These are phyloP conservation scores for Peronospora tabacina DNA, from an alignment of 352 stramenopile genomes.

Conservation along the genomic window DNA sequence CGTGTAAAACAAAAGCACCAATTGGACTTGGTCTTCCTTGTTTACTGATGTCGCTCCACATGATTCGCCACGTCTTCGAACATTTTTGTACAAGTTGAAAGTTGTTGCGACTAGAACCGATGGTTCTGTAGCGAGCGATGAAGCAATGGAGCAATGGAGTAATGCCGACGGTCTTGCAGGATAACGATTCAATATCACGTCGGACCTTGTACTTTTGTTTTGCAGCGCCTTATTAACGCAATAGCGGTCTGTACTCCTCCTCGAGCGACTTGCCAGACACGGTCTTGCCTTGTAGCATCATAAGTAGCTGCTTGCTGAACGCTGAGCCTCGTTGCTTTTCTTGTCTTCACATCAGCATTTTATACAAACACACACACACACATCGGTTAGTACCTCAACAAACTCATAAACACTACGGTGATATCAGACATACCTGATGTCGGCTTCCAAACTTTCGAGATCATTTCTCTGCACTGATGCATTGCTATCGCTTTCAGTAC, in stretches of 20 bases:
- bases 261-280: conserved; percentile 40
- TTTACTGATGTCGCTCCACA: too few species aligned
- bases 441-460: conserved; percentile 34
- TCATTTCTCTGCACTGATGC: conserved; percentile 9
- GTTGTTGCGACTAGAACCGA: too few species aligned
- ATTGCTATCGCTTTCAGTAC: neutral
- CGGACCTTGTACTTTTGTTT: neutral
- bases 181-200: neutral
- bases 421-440: conserved; percentile 35
- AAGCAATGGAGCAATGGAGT: too few species aligned
- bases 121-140: too few species aligned
- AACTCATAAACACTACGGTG: neutral
- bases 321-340: conserved; percentile 39
- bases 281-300: conserved; percentile 51
- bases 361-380: neutral
- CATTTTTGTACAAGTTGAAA: too few species aligned
- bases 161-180: neutral
- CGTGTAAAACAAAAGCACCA: too few species aligned
- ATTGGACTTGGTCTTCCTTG: too few species aligned
- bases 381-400: neutral
- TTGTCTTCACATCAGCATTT: conserved; percentile 8
- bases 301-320: conserved; percentile 48
- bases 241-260: conserved; percentile 36
- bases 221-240: conserved; percentile 7
- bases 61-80: too few species aligned